Percentiles rank a stretch among this genome's conserved stretches.
phyloP scores from a whole-genome alignment of 2,329 filamentous ascomycete genomes.

The Aspergillus sp. region DNA sequence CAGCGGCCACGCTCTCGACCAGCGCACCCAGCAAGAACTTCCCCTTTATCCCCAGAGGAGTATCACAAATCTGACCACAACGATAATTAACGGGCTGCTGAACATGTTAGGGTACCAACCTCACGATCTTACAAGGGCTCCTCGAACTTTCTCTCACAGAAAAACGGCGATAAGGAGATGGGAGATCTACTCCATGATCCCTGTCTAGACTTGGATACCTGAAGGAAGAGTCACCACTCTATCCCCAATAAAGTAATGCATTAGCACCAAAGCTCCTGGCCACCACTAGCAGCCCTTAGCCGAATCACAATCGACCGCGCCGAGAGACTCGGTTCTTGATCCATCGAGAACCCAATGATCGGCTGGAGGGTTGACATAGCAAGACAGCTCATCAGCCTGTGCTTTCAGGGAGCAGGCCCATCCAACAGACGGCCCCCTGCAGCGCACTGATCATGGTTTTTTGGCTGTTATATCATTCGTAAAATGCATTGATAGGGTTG shows the following conservation, averaged over 20 bases:
- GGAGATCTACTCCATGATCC: conserved; percentile 3
- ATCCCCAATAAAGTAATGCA: conserved; percentile 20
- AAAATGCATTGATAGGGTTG: neutral
- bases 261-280: conserved; percentile 15
- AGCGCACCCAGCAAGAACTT: conserved; percentile 24
- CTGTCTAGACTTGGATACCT: conserved; percentile 5
- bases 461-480: neutral
- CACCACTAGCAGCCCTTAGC: conserved; percentile 2
- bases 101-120: neutral
- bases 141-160: neutral
- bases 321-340: conserved; percentile 18
- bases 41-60: conserved; percentile 16
- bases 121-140: too few species aligned
- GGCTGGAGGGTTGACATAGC: conserved; percentile 14
- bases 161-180: neutral
- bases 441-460: neutral
- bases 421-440: neutral
- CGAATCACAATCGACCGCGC: conserved; percentile 16
- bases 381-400: conserved; percentile 21
- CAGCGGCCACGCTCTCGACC: conserved; percentile 36
- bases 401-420: neutral
- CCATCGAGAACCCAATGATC: conserved; percentile 22
- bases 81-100: neutral
- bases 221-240: conserved; percentile 4
- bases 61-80: neutral